Base-by-base conservation (phyloP, 169 alveolate species). In the Eimeria sp. region DNA sequence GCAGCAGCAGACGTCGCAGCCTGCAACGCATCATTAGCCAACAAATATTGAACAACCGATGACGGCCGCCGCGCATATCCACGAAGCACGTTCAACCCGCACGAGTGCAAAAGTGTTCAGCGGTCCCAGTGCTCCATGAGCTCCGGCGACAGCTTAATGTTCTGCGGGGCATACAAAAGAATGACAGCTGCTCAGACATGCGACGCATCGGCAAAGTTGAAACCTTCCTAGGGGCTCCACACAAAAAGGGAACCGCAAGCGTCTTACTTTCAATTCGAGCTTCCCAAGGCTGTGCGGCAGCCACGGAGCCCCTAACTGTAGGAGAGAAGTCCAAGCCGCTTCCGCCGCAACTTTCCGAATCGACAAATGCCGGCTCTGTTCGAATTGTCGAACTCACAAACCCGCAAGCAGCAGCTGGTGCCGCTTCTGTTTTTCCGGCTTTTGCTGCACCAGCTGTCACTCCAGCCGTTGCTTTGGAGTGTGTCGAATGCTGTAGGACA, bases 1-100 rank as follows among this genome's bases (percentile, higher is more conserved):
- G 74, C 90, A 83, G 90, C 90, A 83, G 90, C 90, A 83, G 60
- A 58, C 54, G 77, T 83, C 90, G 54, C 90, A 83, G 25, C 40
- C 90, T 83, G 90, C 49, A 83, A n/a, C n/a, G n/a, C 54, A 56
- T 33, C 90, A 83, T 30, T 30, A 37, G 77, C 90, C 90, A 83
- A 2, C 9, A 78, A 27, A 10, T 43, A 9, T 4, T 13, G 4
- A 78, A 8, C 30, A 40, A 74, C 56, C 40, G 80, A 71, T 37
- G 54, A 37, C 54, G 33, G 80, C 80, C 54, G n/a, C 52, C 49
- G 54, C 37, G 54, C 54, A 71, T n/a, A 37, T 37, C 25, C 54
- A 4, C 54, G 80, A 71, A 2, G 30, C 27, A 71, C 46, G 77
- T 33, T 71, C 14, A 33, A 13, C 25, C 33, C 54, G 18, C 27